Evolutionary conservation across 495 filamentous ascomycete genomes (phyloP).

Genomic region (Mycothermus thermophilus): DNA sequence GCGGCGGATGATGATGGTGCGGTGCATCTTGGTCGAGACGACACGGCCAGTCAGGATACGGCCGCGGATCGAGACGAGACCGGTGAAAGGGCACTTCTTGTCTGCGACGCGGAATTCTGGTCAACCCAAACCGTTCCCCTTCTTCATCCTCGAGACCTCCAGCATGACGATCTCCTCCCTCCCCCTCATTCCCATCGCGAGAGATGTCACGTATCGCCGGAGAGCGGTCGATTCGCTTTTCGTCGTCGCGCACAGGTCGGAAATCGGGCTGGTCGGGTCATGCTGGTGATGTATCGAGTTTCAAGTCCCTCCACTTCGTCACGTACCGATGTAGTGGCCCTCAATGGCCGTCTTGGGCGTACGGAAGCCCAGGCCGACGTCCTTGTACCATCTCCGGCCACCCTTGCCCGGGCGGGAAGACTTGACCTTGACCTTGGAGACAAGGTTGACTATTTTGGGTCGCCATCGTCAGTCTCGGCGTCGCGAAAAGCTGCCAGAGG

Average conservation of each 20-base stretch:
- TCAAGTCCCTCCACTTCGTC: too few species aligned
- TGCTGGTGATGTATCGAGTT: too few species aligned
- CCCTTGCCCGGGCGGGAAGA: constrained; percentile 66
- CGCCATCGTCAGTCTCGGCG: constrained; percentile 7
- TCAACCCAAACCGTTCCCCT: constrained; percentile 10
- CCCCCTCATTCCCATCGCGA: too few species aligned
- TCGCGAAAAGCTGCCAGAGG: neutral
- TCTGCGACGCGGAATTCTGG: too few species aligned
- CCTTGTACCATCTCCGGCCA: constrained; percentile 97
- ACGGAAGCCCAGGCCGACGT: constrained; percentile 95
- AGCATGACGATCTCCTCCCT: too few species aligned
- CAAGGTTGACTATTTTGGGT: constrained; percentile 59
- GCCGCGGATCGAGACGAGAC: constrained; percentile 94
- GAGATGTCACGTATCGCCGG: too few species aligned
- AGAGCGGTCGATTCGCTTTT: neutral
- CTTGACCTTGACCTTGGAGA: constrained; percentile 82
- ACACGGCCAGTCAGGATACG: constrained; percentile 99
- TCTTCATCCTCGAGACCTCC: constrained; percentile 1
- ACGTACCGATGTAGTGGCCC: constrained; percentile 96
- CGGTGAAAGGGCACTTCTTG: constrained; percentile 99
- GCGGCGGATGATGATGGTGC: constrained; percentile 96
- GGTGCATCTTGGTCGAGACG: constrained; percentile 99
- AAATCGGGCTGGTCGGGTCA: too few species aligned
- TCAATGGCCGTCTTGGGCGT: constrained; percentile 97
- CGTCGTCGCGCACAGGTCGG: too few species aligned